Conservation (phyloP, 352 stramenopile genomes). For the Pythium brachiatum region DNA sequence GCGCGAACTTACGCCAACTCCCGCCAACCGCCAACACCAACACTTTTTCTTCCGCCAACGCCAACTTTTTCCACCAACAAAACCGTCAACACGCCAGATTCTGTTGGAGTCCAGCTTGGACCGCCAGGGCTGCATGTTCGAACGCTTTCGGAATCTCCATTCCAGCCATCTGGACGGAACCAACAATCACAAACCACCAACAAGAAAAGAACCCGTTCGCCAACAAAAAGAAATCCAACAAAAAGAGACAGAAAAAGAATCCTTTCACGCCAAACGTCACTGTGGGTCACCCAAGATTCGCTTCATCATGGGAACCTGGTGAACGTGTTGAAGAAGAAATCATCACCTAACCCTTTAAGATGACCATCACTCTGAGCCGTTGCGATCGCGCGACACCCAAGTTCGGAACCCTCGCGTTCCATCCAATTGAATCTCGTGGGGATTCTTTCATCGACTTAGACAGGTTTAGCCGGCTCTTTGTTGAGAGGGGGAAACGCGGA, state of each 20-base stretch:
- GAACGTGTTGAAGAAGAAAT: background rate
- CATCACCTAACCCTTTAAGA: slow-evolving; percentile 8
- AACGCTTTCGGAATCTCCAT: background rate
- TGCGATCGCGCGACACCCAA: background rate
- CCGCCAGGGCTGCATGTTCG: too few species aligned
- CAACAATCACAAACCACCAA: background rate
- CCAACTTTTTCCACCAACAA: too few species aligned
- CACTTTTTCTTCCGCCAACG: background rate
- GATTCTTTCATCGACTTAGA: slow-evolving; percentile 14
- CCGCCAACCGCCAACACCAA: background rate
- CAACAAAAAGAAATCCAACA: background rate
- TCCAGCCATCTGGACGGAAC: background rate
- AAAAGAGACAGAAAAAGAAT: slow-evolving; percentile 19
- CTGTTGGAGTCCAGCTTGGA: background rate
- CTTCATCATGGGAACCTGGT: background rate
- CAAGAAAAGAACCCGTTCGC: background rate
- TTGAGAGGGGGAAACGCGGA: slow-evolving; percentile 3
- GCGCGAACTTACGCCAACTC: background rate
- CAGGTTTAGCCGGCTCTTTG: slow-evolving; percentile 11
- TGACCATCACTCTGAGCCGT: slow-evolving; percentile 13
- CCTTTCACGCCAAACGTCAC: background rate
- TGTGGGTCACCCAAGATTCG: slow-evolving; percentile 16
- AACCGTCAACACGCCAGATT: background rate
- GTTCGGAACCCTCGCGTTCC: slow-evolving; percentile 20
- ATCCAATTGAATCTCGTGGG: slow-evolving; percentile 21